phyloP scores from a whole-genome alignment of 768 basidiomycete genomes.

The Solioccasus polychromus region DNA sequence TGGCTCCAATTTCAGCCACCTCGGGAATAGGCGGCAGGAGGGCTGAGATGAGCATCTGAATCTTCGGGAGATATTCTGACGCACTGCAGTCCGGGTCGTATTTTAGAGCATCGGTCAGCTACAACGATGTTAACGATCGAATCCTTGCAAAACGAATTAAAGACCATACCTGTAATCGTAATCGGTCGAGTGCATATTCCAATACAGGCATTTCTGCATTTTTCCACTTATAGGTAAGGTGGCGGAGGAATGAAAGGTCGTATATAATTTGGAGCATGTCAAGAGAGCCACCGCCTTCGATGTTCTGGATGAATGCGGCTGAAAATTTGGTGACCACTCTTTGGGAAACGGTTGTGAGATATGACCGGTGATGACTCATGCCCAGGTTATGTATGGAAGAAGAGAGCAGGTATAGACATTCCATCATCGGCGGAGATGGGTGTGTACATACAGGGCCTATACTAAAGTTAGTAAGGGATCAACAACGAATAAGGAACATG shows the following conservation, averaged over 20 bases:
- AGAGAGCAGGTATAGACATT: constrained; percentile 53
- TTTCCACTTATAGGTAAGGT: constrained; percentile 36
- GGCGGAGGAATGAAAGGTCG: constrained; percentile 51
- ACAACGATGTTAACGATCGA: constrained; percentile 4
- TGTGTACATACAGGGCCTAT: constrained; percentile 28
- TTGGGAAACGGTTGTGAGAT: constrained; percentile 36
- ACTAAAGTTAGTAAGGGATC: constrained; percentile 11
- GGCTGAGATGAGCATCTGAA: constrained; percentile 59
- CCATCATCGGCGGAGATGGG: constrained; percentile 54
- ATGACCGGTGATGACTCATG: constrained; percentile 36
- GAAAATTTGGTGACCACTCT: constrained; percentile 40
- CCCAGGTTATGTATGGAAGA: constrained; percentile 56
- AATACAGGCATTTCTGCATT: constrained; percentile 17
- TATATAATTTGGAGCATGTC: constrained; percentile 32
- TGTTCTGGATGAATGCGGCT: constrained; percentile 28
- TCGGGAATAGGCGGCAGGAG: constrained; percentile 44
- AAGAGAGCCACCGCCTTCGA: constrained; percentile 30
- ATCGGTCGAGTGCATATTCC: constrained; percentile 25
- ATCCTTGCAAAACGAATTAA: not conserved
- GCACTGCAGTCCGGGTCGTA: constrained; percentile 27
- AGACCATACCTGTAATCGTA: constrained; percentile 27
- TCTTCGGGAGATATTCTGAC: constrained; percentile 49
- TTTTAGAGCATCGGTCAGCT: constrained; percentile 14
- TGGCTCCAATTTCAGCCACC: constrained; percentile 15
- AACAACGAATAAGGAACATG: constrained; percentile 6